These are phyloP conservation scores for Litsea cubeba DNA, from an alignment of 164 flowering plant genomes.

Conservation along the genomic window DNA sequence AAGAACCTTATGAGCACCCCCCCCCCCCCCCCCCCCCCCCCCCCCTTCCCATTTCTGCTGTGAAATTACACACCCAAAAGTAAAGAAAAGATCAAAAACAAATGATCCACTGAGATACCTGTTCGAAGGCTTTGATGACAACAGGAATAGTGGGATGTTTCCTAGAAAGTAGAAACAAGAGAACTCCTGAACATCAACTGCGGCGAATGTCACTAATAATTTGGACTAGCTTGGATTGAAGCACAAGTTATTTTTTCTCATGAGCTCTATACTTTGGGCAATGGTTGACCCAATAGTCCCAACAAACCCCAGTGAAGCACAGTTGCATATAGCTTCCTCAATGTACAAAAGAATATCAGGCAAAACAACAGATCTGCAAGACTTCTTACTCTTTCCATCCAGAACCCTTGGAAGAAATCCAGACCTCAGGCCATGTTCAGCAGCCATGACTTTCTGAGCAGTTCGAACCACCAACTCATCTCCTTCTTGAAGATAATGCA, in stretches of 20 bases:
- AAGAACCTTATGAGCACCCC: no score
- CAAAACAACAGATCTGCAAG: conserved; percentile 26
- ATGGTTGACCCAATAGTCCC: conserved; percentile 97
- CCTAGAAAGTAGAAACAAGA: no score
- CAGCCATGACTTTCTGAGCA: conserved; percentile 42
- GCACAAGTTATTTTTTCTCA: conserved; percentile 58
- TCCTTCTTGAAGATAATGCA: conserved; percentile 43
- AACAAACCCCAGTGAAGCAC: conserved; percentile 91
- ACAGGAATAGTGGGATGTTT: no score
- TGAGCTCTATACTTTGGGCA: conserved; percentile 71
- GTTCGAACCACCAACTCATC: conserved; percentile 52
- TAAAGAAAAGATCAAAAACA: no score
- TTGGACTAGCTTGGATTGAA: conserved; percentile 7
- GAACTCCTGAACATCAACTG: neutral
- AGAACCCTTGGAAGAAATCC: conserved; percentile 21
- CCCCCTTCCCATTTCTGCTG: no score
- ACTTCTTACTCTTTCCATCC: conserved; percentile 12
- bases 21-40: no score
- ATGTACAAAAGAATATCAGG: conserved; percentile 70
- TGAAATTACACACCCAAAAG: no score
- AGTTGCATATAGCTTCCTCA: conserved; percentile 81
- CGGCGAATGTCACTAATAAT: neutral
- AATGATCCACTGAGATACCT: no score
- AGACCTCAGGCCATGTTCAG: conserved; percentile 34
- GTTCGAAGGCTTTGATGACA: no score